phyloP scores from a whole-genome alignment of 2,329 filamentous ascomycete genomes.

The Pseudonectria foliicola region DNA sequence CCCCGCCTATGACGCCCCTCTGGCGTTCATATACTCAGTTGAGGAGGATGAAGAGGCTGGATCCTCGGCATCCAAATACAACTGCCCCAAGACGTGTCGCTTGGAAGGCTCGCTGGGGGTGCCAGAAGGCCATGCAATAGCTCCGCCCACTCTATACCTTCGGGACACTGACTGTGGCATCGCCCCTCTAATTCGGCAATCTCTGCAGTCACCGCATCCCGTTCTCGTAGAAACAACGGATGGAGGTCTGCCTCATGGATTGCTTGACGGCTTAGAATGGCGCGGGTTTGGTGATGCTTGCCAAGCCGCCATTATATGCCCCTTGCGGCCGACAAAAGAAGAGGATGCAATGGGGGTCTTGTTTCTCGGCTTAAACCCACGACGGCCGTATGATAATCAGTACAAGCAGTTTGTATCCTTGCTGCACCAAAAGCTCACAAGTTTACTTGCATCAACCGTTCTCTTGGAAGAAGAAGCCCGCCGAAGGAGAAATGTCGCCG shows the following conservation, averaged over 20 bases:
- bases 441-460: slow-evolving; percentile 62
- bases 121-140: slow-evolving; percentile 35
- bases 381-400: slow-evolving; percentile 65
- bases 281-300: slow-evolving; percentile 60
- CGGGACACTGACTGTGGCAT: slow-evolving; percentile 31
- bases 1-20: slow-evolving; percentile 41
- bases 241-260: slow-evolving; percentile 47
- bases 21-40: slow-evolving; percentile 46
- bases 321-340: slow-evolving; percentile 59
- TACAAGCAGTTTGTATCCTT: slow-evolving; percentile 60
- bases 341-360: slow-evolving; percentile 62
- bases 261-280: slow-evolving; percentile 54
- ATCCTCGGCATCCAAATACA: slow-evolving; percentile 20
- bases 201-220: slow-evolving; percentile 31
- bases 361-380: slow-evolving; percentile 62
- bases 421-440: slow-evolving; percentile 51
- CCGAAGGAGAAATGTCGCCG: slow-evolving; percentile 38
- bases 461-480: slow-evolving; percentile 65
- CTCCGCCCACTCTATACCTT: slow-evolving; percentile 31
- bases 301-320: slow-evolving; percentile 59
- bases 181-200: slow-evolving; percentile 32
- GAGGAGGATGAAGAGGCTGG: slow-evolving; percentile 29
- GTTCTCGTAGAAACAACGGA: slow-evolving; percentile 35
- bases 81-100: slow-evolving; percentile 29
- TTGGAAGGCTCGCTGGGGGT: slow-evolving; percentile 41